Evolutionary conservation across 2,329 filamentous ascomycete genomes (phyloP).

Genomic region (Nothomitra cinnamomea): DNA sequence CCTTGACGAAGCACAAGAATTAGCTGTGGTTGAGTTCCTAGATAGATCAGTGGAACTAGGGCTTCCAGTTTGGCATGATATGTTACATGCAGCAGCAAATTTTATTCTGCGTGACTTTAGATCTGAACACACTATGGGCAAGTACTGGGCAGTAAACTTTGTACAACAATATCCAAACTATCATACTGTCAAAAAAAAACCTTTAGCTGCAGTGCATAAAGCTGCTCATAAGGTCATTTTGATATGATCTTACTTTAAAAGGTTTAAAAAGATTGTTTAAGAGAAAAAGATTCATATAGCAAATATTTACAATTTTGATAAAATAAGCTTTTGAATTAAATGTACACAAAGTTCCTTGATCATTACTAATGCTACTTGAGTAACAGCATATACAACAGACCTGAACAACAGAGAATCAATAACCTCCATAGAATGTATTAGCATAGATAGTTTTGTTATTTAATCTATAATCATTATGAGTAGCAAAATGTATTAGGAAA

Average conservation of each 20-base stretch:
- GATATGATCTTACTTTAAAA: constrained; percentile 3
- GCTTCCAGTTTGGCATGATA: not conserved
- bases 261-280: constrained; percentile 3
- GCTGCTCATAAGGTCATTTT: constrained; percentile 4
- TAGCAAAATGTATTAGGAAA: constrained; percentile 1
- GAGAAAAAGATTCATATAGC: constrained; percentile 4
- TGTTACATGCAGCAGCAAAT: not conserved
- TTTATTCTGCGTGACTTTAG: not conserved
- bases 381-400: not conserved
- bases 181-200: not conserved
- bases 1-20: not conserved
- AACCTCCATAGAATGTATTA: constrained; percentile 8
- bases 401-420: constrained; percentile 7
- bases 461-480: constrained; percentile 8
- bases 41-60: not conserved
- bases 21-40: not conserved
- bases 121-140: not conserved
- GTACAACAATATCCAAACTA: constrained; percentile 6
- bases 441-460: constrained; percentile 5
- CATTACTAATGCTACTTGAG: constrained; percentile 1
- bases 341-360: constrained; percentile 5
- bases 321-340: constrained; percentile 7
- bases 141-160: constrained; percentile 6
- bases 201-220: not conserved
- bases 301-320: constrained; percentile 9